Evolutionary conservation across 1,284 basidiomycete species (phyloP).

Genomic region (Apiotrichum laibachii): DNA sequence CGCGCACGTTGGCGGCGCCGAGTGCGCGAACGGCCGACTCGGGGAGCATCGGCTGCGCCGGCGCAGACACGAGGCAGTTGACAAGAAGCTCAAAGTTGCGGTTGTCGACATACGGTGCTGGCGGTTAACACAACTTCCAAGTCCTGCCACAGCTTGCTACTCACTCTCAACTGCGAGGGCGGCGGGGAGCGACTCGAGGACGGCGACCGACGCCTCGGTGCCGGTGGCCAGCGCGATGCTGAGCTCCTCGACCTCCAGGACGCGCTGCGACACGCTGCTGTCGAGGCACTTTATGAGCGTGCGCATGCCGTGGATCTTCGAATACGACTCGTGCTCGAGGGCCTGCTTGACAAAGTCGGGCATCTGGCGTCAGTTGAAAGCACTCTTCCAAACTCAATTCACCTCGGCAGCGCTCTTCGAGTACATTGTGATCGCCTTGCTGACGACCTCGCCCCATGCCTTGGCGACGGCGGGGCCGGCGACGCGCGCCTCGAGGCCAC

Average conservation of each 20-base stretch:
- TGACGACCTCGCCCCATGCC: conserved; percentile 22
- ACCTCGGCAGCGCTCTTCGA: conserved; percentile 27
- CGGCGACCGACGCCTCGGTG: neutral
- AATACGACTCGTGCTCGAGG: conserved; percentile 39
- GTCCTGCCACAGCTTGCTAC: no score
- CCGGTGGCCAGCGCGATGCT: conserved; percentile 16
- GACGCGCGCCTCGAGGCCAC: conserved; percentile 25
- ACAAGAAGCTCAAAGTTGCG: conserved; percentile 17
- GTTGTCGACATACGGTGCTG: conserved; percentile 18
- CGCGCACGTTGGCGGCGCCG: conserved; percentile 5
- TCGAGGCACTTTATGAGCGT: conserved; percentile 24
- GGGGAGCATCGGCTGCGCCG: conserved; percentile 4
- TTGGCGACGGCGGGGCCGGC: conserved; percentile 10
- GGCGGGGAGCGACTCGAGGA: conserved; percentile 4
- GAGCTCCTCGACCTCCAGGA: conserved; percentile 28
- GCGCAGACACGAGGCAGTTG: neutral
- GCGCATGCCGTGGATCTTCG: conserved; percentile 30
- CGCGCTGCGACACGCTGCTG: conserved; percentile 23
- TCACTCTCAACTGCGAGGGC: conserved; percentile 4
- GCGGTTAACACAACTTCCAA: neutral
- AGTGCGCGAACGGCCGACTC: conserved; percentile 11
- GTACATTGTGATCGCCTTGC: conserved; percentile 35
- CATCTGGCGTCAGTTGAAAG: conserved; percentile 20
- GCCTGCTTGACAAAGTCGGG: conserved; percentile 42
- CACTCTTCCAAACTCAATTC: neutral